These are phyloP conservation scores for Lachnellula cervina DNA, from an alignment of 2,329 filamentous ascomycete genomes.

Conservation along the genomic window DNA sequence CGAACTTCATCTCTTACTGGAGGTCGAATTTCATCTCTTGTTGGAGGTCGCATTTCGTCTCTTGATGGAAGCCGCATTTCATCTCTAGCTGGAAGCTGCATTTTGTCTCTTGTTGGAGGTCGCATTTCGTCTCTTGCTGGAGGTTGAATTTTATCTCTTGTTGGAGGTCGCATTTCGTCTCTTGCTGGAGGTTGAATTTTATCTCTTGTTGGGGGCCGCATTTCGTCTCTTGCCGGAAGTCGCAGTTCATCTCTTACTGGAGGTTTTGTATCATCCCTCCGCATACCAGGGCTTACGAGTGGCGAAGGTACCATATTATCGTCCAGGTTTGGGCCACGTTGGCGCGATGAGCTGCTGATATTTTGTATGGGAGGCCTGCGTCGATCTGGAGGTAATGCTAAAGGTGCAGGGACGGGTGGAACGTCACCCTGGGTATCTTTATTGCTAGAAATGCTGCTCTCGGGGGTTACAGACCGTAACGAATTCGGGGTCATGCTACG, in stretches of 20 bases:
- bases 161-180: no score
- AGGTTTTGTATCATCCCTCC: conserved; percentile 31
- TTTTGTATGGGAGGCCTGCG: conserved; percentile 32
- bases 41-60: no score
- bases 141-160: no score
- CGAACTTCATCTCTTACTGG: no score
- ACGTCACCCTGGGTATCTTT: conserved; percentile 21
- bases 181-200: no score
- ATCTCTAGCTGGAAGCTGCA: no score
- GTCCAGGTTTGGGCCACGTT: conserved; percentile 21
- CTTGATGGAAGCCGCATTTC: no score
- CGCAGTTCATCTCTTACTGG: conserved; percentile 32
- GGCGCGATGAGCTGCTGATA: conserved; percentile 25
- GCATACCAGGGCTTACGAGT: conserved; percentile 32
- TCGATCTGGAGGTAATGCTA: conserved; percentile 29
- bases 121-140: no score
- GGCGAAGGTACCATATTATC: conserved; percentile 34
- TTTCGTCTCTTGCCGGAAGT: background rate
- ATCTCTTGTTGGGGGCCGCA: no score
- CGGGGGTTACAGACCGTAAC: conserved; percentile 26
- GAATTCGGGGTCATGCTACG: conserved; percentile 28
- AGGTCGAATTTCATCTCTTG: no score
- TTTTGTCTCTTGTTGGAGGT: no score
- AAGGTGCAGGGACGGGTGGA: conserved; percentile 28
- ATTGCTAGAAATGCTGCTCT: conserved; percentile 18